phyloP scores from a whole-genome alignment of 768 basidiomycete genomes.

The Lanmaoa rubissima region DNA sequence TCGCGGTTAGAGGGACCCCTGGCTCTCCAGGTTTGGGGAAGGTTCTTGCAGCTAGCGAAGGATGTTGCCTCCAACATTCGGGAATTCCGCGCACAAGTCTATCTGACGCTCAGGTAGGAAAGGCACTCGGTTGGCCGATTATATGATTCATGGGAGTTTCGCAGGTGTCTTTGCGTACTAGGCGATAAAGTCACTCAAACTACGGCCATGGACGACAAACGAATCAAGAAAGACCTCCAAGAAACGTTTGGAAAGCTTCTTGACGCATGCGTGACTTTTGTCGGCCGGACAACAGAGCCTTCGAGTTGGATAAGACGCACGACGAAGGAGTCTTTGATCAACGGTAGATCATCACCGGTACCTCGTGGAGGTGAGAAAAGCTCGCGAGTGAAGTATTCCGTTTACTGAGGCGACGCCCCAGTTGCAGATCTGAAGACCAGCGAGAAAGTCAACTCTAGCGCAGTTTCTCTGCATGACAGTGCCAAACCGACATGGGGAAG shows the following conservation, averaged over 20 bases:
- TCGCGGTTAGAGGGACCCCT: conserved; percentile 83
- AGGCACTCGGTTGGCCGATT: background rate
- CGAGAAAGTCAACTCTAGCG: conserved; percentile 55
- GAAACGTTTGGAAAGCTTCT: conserved; percentile 85
- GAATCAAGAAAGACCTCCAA: conserved; percentile 88
- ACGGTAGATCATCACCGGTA: conserved; percentile 71
- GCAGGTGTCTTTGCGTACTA: conserved; percentile 72
- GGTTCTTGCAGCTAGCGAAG: conserved; percentile 73
- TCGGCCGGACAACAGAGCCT: conserved; percentile 70
- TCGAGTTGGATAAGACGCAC: conserved; percentile 77
- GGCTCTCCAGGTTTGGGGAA: conserved; percentile 88
- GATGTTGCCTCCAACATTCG: conserved; percentile 67
- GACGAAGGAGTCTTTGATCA: conserved; percentile 61
- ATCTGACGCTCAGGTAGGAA: conserved; percentile 67
- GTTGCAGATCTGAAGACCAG: conserved; percentile 47
- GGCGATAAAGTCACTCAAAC: conserved; percentile 87
- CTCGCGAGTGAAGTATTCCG: background rate
- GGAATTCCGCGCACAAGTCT: conserved; percentile 70
- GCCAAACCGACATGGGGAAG: conserved; percentile 26
- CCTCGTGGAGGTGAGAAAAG: conserved; percentile 48
- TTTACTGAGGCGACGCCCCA: conserved; percentile 3
- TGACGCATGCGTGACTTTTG: conserved; percentile 72
- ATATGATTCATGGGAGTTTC: conserved; percentile 8
- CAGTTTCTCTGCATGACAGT: conserved; percentile 38
- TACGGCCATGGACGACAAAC: conserved; percentile 85